Evolutionary conservation across 2,329 filamentous ascomycete species (phyloP).

Genomic region (Xylariaceae sp.): DNA sequence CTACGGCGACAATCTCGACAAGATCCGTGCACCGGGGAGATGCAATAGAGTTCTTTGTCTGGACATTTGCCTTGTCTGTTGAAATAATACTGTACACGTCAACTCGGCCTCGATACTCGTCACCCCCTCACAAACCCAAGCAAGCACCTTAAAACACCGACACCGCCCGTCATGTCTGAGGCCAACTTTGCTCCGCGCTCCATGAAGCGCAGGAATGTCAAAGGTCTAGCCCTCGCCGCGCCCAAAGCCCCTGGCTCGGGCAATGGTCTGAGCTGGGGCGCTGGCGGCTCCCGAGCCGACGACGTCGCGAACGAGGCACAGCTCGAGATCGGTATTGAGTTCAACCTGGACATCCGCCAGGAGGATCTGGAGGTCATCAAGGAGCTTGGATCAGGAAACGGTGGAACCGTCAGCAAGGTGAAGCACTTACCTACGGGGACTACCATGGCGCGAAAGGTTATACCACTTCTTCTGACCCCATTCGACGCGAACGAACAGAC

Average conservation of each 20-base stretch:
- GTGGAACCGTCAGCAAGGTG: conserved; percentile 97
- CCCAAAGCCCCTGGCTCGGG: conserved; percentile 67
- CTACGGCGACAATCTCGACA: conserved; percentile 10
- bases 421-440: conserved; percentile 91
- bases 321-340: conserved; percentile 95
- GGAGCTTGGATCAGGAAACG: conserved; percentile 92
- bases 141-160: too few relatives aligned
- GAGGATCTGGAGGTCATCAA: conserved; percentile 91
- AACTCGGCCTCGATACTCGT: conserved; percentile 6
- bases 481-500: neutral
- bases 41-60: conserved; percentile 13
- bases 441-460: conserved; percentile 94
- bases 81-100: neutral
- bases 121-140: too few relatives aligned
- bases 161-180: conserved; percentile 51
- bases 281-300: conserved; percentile 40
- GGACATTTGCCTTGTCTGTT: conserved; percentile 2
- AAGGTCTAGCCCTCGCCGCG: conserved; percentile 80
- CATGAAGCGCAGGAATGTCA: conserved; percentile 99
- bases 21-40: conserved; percentile 11
- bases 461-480: neutral
- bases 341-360: conserved; percentile 84
- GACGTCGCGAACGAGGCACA: conserved; percentile 53
- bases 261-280: conserved; percentile 42
- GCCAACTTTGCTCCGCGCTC: conserved; percentile 61